Conservation (phyloP, 371 early-diverging fungal genomes). For the Syncephalastrum contaminatum region DNA sequence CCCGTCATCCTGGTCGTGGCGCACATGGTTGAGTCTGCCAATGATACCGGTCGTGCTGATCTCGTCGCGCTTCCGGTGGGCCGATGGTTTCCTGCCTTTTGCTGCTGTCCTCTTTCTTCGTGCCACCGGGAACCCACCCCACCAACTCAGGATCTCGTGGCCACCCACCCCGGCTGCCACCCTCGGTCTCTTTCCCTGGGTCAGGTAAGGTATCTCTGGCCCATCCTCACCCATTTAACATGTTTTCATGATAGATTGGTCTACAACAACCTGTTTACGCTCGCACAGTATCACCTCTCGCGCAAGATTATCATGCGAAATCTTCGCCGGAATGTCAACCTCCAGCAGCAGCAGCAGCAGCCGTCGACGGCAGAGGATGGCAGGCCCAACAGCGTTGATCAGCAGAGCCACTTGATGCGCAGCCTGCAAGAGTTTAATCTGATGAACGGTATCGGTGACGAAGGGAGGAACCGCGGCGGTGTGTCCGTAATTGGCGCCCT, state of each 20-base stretch:
- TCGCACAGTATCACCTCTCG: conserved; percentile 22
- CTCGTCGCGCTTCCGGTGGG: conserved; percentile 53
- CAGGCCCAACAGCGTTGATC: too few relatives aligned
- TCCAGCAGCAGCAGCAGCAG: conserved; percentile 7
- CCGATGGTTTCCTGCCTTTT: conserved; percentile 34
- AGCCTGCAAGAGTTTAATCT: too few relatives aligned
- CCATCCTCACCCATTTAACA: too few relatives aligned
- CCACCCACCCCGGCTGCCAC: conserved; percentile 56
- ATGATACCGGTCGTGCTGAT: conserved; percentile 64
- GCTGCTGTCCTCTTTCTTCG: conserved; percentile 30
- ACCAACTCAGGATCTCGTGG: conserved; percentile 45
- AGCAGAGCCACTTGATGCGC: too few relatives aligned
- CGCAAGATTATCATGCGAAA: conserved; percentile 21
- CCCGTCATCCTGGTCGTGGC: conserved; percentile 62
- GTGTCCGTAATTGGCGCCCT: conserved; percentile 53
- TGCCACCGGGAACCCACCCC: conserved; percentile 23
- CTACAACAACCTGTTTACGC: conserved; percentile 45
- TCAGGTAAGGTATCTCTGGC: conserved; percentile 35
- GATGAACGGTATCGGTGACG: conserved; percentile 6
- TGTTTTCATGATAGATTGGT: conserved; percentile 46
- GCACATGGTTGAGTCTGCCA: conserved; percentile 67
- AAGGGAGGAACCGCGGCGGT: conserved; percentile 18
- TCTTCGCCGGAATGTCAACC: conserved; percentile 2
- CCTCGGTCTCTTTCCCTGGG: conserved; percentile 59
- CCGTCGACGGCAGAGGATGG: background rate